Evolutionary conservation across 345 rosid genomes (phyloP), one percentile per base, ranked within the genome.

Genomic region (Turnera subulata): DNA sequence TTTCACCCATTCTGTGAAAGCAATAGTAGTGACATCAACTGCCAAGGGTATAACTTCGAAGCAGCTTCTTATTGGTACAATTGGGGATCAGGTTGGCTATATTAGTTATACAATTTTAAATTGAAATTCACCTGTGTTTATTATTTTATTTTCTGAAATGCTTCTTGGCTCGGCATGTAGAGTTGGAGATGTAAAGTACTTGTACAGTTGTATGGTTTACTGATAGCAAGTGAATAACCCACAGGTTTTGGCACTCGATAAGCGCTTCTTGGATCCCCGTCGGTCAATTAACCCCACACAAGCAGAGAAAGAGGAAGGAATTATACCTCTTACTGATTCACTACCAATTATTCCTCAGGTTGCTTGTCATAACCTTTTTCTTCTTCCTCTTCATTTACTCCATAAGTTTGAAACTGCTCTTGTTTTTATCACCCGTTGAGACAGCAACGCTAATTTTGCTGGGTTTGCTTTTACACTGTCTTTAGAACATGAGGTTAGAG

Each of bases 21-120:
- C 91, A 16, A 78, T 94, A 35, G 79, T 92, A 13, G 96, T 88
- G 65, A 94, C 99, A 52, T 84, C 79, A 47, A 94, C 99, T 50
- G 85, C 96, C 39, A 94, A 84, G 91, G 99, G 99, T 57, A 90
- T 94, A 54, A 90, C 95, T 37, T 90, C 99, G 18, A 88, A 88
- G 96, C 97, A 90, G 76, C 92, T 94, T 74, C 97, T 94, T 68
- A 84, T 94, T 33, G 97, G 97, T 68, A 94, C 97, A 46, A 75
- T 82, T 24, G 89, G 91, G 0, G 91, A 87, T 74, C 91, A 87
- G 95, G 95, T 86, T 58, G 25, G 81, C 73, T 50, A 44, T 56
- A 29, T 29, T 29, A 29, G n/a, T n/a, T 29, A 61, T 45, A 14
- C 53, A 45, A 37, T 38, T n/a, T n/a, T n/a, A n/a, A n/a, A n/a